Evolutionary conservation across 768 basidiomycete species (phyloP).

Genomic region (Agrocybe pediades): DNA sequence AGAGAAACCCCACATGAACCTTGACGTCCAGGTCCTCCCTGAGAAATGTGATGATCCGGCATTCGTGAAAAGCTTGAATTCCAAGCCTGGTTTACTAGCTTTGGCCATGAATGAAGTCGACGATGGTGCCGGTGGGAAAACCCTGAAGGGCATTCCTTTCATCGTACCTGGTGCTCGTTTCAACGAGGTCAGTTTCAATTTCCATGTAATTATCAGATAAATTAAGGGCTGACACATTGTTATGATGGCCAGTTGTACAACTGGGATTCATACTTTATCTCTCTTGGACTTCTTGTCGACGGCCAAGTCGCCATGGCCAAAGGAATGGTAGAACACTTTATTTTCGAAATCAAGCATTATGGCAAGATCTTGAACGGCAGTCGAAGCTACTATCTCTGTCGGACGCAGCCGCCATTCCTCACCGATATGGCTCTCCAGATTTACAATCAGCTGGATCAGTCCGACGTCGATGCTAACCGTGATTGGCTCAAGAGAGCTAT

Average conservation of each 20-base stretch:
- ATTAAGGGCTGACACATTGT: conserved; percentile 1
- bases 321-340: conserved; percentile 98
- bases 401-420: conserved; percentile 97
- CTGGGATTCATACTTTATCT: conserved; percentile 95
- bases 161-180: conserved; percentile 95
- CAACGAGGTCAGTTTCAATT: conserved; percentile 70
- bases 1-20: conserved; percentile 91
- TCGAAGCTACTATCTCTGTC: conserved; percentile 92
- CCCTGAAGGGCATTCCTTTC: conserved; percentile 93
- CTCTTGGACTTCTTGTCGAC: conserved; percentile 92
- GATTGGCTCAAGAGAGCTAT: conserved; percentile 95
- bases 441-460: conserved; percentile 92
- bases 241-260: conserved; percentile 70
- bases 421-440: conserved; percentile 99
- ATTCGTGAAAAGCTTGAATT: conserved; percentile 92
- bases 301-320: conserved; percentile 94
- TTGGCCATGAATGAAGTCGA: conserved; percentile 93
- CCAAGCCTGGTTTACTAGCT: conserved; percentile 91
- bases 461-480: conserved; percentile 77
- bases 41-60: conserved; percentile 81
- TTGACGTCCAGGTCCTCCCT: conserved; percentile 92
- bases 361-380: conserved; percentile 97
- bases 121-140: conserved; percentile 75
- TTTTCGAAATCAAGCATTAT: conserved; percentile 98
- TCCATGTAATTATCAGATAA: not conserved